phyloP scores from a whole-genome alignment of 768 basidiomycete species.

The Macrolepiota dolichaula region DNA sequence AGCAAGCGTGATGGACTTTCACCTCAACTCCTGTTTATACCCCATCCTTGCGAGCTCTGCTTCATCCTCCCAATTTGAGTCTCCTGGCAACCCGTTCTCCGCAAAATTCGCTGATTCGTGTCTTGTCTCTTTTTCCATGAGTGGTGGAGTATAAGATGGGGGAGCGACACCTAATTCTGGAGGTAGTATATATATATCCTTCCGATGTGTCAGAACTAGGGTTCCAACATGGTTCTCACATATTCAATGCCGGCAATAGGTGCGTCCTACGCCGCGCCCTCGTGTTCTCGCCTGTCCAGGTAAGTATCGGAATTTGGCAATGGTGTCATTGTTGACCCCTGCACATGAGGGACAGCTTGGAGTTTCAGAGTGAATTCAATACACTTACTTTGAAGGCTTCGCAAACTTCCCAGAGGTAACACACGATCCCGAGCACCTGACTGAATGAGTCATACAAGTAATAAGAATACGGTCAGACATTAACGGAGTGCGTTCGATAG shows the following conservation, averaged over 20 bases:
- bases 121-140: background rate
- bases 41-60: constrained; percentile 66
- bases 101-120: background rate
- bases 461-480: no score
- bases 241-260: background rate
- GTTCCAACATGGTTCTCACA: background rate
- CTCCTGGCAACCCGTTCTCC: background rate
- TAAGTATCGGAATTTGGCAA: background rate
- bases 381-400: no score
- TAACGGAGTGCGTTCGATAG: no score
- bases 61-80: constrained; percentile 38
- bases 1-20: constrained; percentile 19
- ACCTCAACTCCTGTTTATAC: constrained; percentile 70
- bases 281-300: background rate
- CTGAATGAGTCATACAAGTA: no score
- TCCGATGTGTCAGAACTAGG: background rate
- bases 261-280: background rate
- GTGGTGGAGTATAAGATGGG: background rate
- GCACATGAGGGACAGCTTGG: background rate
- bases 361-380: no score
- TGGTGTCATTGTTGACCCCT: background rate
- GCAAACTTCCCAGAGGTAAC: no score
- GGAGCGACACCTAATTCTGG: background rate
- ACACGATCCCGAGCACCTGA: no score
- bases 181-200: background rate